Evolutionary conservation across 345 rosid genomes (phyloP), one percentile per base, ranked within the genome.

Genomic region (Populus tremula): DNA sequence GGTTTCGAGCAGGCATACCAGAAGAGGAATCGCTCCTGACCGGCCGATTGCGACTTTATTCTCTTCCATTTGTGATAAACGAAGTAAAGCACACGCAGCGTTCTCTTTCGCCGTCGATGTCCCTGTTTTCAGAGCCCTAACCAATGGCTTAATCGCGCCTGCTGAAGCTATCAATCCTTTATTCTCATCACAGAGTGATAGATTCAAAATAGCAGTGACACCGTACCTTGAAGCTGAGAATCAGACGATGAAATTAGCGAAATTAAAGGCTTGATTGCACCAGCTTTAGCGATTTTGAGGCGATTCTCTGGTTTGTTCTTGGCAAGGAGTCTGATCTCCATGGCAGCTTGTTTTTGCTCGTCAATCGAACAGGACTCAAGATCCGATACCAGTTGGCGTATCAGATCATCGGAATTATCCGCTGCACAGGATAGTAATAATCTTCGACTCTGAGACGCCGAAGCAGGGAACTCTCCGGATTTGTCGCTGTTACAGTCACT

Each of bases 151-250:
- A 38, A 92, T 88, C 31, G 97, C 99, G 50, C 98, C 99, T 0
- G 97, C 88, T 5, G 88, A 88, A 43, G 93, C 91, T 25, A 96
- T 91, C 56, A 78, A 70, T 29, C 81, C 91, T 70, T 93, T 96
- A 83, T 93, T 96, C 85, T 96, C 99, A 65, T 96, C 99, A 83
- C 97, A 96, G 39, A 96, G 88, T 18, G 99, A 93, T 10, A 96
- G 91, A 70, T 96, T 96, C 81, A 92, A 81, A 70, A 93, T 77
- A n/a, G 99, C 92, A 2, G 99, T 96, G 82, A 96, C 98, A 1
- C 98, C 97, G 75, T 91, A 86, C 88, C 98, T 67, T 96, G 99
- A 72, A 92, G 88, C 87, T 91, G 91, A 71, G 81, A 82, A 78
- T 94, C 98, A 4, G 94, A 83, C 5, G 96, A 91, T 0, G 93